phyloP scores from a whole-genome alignment of 1,284 basidiomycete genomes.

The Cryptococcus sp. region DNA sequence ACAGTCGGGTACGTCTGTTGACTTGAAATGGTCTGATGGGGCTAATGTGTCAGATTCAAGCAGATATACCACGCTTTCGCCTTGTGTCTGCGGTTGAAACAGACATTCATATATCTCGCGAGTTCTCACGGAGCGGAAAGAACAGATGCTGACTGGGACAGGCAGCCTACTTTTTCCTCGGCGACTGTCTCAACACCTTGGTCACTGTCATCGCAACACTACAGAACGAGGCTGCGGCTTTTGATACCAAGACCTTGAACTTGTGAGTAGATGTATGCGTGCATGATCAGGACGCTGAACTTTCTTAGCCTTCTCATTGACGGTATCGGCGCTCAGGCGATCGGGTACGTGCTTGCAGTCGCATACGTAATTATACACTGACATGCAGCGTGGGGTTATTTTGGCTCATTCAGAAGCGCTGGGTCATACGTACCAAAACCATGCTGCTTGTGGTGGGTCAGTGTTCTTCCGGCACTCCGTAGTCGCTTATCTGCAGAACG shows the following conservation, averaged over 20 bases:
- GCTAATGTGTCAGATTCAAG: slow-evolving; percentile 48
- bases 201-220: slow-evolving; percentile 68
- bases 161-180: slow-evolving; percentile 68
- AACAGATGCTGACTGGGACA: slow-evolving; percentile 16
- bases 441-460: slow-evolving; percentile 47
- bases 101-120: slow-evolving; percentile 50
- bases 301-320: slow-evolving; percentile 68
- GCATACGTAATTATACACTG: background rate
- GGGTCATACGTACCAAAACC: slow-evolving; percentile 64
- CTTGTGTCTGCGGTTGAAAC: slow-evolving; percentile 66
- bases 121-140: background rate
- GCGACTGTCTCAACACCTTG: slow-evolving; percentile 59
- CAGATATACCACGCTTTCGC: slow-evolving; percentile 64
- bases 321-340: slow-evolving; percentile 66
- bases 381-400: slow-evolving; percentile 54
- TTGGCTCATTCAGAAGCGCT: slow-evolving; percentile 72
- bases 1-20: slow-evolving; percentile 56
- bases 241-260: slow-evolving; percentile 40
- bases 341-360: slow-evolving; percentile 56
- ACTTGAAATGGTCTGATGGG: background rate
- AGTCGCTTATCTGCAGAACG: slow-evolving; percentile 51
- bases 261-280: slow-evolving; percentile 21
- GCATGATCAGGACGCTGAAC: slow-evolving; percentile 31
- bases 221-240: slow-evolving; percentile 61
- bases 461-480: slow-evolving; percentile 54